These are phyloP conservation scores for sorghum (Sorghum bicolor) DNA, from an alignment of 176 grass and related monocot genomes.

Conservation along the genomic window DNA sequence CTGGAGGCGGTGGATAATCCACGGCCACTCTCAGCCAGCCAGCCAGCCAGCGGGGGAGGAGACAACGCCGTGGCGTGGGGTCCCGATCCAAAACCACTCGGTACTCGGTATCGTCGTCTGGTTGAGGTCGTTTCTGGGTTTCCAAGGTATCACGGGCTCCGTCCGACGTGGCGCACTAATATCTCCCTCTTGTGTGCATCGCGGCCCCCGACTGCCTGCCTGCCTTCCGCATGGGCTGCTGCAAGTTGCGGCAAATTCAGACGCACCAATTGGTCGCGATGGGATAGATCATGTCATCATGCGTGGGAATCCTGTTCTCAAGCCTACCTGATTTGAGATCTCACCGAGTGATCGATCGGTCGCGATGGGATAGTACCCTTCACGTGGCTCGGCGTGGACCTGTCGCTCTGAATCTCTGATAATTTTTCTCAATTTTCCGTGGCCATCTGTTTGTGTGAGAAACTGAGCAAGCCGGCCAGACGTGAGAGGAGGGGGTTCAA, in stretches of 20 bases:
- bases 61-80: neutral
- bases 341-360: neutral
- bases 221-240: neutral
- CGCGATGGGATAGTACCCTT: neutral
- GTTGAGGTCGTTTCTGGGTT: neutral
- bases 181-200: neutral
- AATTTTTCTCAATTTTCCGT: neutral
- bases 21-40: neutral
- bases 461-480: neutral
- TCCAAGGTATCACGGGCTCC: conserved; percentile 21
- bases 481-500: no score
- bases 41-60: neutral
- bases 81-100: neutral
- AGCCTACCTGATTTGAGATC: neutral
- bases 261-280: neutral
- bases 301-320: neutral
- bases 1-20: neutral
- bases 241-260: neutral
- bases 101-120: neutral
- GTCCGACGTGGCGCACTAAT: neutral
- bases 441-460: neutral
- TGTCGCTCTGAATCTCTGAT: neutral
- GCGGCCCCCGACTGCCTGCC: neutral
- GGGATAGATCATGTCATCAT: neutral
- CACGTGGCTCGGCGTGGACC: conserved; percentile 6